Percentiles rank a stretch among this genome's conserved stretches.
These are phyloP conservation scores for Inonotus obliquus DNA, from an alignment of 1,284 basidiomycete genomes.

Conservation along the genomic window DNA sequence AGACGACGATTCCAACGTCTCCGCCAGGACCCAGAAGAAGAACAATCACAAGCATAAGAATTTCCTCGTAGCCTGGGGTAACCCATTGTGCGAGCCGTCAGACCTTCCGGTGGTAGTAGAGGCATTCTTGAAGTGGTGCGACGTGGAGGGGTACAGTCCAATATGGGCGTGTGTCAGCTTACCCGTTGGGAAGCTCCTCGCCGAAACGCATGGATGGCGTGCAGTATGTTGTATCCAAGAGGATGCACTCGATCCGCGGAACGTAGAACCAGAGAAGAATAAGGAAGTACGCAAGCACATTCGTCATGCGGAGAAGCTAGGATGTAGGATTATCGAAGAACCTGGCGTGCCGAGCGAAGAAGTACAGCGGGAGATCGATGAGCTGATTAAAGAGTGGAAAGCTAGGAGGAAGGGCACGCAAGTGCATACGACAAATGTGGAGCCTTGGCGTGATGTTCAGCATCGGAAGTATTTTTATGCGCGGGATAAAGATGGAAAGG, in stretches of 20 bases:
- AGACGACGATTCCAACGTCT: neutral
- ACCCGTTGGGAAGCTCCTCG: conserved; percentile 42
- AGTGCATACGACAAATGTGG: conserved; percentile 49
- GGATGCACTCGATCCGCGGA: conserved; percentile 44
- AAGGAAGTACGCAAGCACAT: conserved; percentile 43
- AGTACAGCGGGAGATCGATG: conserved; percentile 34
- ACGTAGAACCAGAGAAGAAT: conserved; percentile 34
- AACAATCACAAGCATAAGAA: neutral
- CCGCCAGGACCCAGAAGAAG: neutral
- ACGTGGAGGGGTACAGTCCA: conserved; percentile 37
- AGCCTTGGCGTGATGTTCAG: conserved; percentile 46
- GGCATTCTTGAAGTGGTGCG: conserved; percentile 35
- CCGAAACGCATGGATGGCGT: conserved; percentile 44
- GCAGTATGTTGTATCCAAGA: conserved; percentile 48
- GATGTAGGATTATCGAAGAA: conserved; percentile 39
- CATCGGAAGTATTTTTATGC: conserved; percentile 53
- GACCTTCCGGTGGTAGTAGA: conserved; percentile 39
- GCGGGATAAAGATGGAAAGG: conserved; percentile 36
- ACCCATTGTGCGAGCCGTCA: conserved; percentile 42
- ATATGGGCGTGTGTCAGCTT: conserved; percentile 48
- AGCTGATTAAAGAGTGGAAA: conserved; percentile 45
- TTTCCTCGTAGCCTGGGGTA: conserved; percentile 38
- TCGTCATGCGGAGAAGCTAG: conserved; percentile 43
- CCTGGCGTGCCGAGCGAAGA: conserved; percentile 37
- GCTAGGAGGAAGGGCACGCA: conserved; percentile 44